Evolutionary conservation across 2,329 filamentous ascomycete genomes (phyloP), one percentile per base, ranked within the genome.

Genomic region (Colletotrichum karsti): DNA sequence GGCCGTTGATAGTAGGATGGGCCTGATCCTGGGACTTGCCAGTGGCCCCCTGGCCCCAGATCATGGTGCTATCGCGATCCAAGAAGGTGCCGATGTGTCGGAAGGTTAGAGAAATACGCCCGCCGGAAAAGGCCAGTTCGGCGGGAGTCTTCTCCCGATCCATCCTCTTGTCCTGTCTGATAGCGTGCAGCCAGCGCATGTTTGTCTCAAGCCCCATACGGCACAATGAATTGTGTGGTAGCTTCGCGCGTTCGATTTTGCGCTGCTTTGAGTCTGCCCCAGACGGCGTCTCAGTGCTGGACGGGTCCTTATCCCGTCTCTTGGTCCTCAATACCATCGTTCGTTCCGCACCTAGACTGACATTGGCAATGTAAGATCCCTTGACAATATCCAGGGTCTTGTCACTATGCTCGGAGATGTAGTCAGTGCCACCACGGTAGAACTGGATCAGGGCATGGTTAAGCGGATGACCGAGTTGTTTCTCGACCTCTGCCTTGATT

Each of bases 361-460:
- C 90, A 75, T 98, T 99, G 71, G 95, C 94, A 72, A 99, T 97
- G 67, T 87, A 95, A 24, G 93, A 96, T 5, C 86, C 90, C 26
- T 87, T 89, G 12, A 90, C 90, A 63, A 99, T 96, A 77, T 99
- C 96, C 24, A 99, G 84, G 0, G 95, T 97, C 81, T 99, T 99
- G 78, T 99, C 96, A 41, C 94, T 97, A 76, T 99, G 96, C 77
- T 99, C 96, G 1, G 93, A 96, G 70, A 99, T 99, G 77, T 94
- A 94, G 79, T 99, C 96, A 53, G 89, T 90, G 3, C 95, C 93
- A 72, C 88, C 87, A n/a, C 96, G 93, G 76, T 99, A 99, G 65
- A 94, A 88, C 76, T 99, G 96, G 50, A 99, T 97, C 53, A 99
- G 82, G 1, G 91, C 95, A 77, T 99, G 96, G 74, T 99, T 99